Evolutionary conservation across 2,329 filamentous ascomycete species (phyloP), one percentile per base, ranked within the genome.

Genomic region (Alternaria angustiovoidea): DNA sequence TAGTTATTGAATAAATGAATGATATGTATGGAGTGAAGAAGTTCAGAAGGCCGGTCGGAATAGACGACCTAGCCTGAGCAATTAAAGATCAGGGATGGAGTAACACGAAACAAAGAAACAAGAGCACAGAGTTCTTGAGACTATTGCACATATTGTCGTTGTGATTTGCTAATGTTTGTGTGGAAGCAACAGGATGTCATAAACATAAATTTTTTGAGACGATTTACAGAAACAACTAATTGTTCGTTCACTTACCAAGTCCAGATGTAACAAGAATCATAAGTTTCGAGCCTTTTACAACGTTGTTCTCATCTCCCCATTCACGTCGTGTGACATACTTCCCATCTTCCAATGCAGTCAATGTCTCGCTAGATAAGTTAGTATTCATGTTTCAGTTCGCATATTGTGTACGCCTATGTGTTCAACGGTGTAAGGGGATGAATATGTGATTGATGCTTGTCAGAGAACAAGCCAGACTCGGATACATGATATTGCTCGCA

Each of bases 401-500:
- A 11, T 16, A 49, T 22, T 32, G 14, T 48, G 46, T 9, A 48
- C 34, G 32, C 20, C 18, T 14, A 14, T 41, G n/a, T 24, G 20
- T 49, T 49, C 12, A 36, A 24, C 16, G 46, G 9, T n/a, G 14
- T 36, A 48, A 18, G 39, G 53, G 43, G 43, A 51, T 54, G 46
- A 46, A 46, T 47, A 28, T 58, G 28, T 47, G 41, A 60, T 48
- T 58, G 39, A 39, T 48, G 22, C 24, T 58, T 61, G 61, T 28
- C 36, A 51, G 32, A 58, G 30, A 51, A 52, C 58, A 52, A 39
- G 58, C 14, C 22, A 22, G 39, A 32, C 32, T 44, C 36, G 30
- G 39, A 51, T 63, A 61, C 58, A 57, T 53, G 30, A 54, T 56
- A 58, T 58, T 57, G 54, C 57, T 57, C 36, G 44, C 56, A 61